Evolutionary conservation across 192 early-diverging fungal genomes (phyloP).

Genomic region (Pilaira anomala): DNA sequence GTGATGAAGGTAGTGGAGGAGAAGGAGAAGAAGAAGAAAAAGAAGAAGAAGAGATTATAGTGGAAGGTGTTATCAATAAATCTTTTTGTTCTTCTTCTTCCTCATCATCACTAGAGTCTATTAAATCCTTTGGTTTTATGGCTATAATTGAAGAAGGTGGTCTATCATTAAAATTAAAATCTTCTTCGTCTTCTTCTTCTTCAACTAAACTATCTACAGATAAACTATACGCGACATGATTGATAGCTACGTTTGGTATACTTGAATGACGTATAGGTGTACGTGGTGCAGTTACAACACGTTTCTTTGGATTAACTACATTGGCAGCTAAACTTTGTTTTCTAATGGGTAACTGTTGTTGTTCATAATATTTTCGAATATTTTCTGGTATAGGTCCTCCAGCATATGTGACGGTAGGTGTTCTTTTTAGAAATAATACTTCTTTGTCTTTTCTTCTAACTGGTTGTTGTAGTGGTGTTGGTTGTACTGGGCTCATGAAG

Average conservation of each 20-base stretch:
- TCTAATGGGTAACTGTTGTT: conserved; percentile 31
- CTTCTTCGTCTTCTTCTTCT: conserved; percentile 19
- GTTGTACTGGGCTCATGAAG: too few relatives aligned
- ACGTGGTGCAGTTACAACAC: background rate
- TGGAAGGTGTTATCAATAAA: background rate
- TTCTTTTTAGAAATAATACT: background rate
- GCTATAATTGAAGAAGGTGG: conserved; percentile 24
- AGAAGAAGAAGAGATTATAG: too few relatives aligned
- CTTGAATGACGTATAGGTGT: background rate
- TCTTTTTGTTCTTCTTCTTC: background rate
- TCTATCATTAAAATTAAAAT: conserved; percentile 32
- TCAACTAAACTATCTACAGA: background rate
- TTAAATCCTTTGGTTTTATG: conserved; percentile 1
- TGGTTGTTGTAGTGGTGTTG: too few relatives aligned
- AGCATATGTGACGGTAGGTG: background rate
- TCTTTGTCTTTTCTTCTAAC: too few relatives aligned
- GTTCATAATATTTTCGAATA: conserved; percentile 23
- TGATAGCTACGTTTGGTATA: too few relatives aligned
- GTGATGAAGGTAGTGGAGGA: too few relatives aligned
- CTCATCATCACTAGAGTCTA: background rate
- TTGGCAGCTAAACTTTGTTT: conserved; percentile 31
- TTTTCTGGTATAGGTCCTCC: conserved; percentile 26
- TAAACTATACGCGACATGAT: background rate
- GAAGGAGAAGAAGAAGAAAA: too few relatives aligned
- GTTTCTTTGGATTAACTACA: background rate